Evolutionary conservation across 352 stramenopile species (phyloP), one percentile per base, ranked within the genome.

Genomic region (Pythium biforme): DNA sequence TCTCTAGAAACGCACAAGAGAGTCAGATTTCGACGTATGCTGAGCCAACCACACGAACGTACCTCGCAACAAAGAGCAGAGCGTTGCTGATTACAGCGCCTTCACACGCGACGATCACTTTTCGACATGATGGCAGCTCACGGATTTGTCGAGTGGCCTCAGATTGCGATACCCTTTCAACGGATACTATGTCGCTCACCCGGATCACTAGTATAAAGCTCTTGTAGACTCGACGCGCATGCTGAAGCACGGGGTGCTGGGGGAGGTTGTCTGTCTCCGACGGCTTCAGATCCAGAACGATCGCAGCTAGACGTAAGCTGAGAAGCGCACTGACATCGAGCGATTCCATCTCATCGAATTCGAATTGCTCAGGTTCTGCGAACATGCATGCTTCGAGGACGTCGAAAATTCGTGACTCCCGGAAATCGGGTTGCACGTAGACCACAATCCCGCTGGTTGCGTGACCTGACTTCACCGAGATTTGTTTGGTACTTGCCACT

Each of bases 121-220:
- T 49, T 34, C 56, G 49, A n/a, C 63, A 70, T 0, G 33, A 57
- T 6, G 55, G 34, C 10, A 63, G 31, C 23, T 47, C 33, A 3
- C 51, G 64, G 8, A 69, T n/a, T 31, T 57, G 37, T 10, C 40
- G 20, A 14, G 62, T 27, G 4, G 26, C 10, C 15, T 47, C 1
- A 0, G 54, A 58, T 20, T 31, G 33, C 0, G 60, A 68, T 12
- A 69, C 15, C 14, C 19, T 31, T 19, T 57, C 33, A 14, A 41
- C 45, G 4, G 47, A 29, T 1, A 51, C 15, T 8, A 20, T 43
- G 7, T 65, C 37, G 19, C 20, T 34, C 12, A 34, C 59, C 22
- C 71, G 48, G 22, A 89, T 55, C 15, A 70, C 69, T 4, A 91
- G 26, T 12, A 89, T 20, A 22, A 91, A 56, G 31, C 69, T 75